These are phyloP conservation scores for Artemisia princeps DNA, from an alignment of 140 eudicot genomes.

Conservation along the genomic window DNA sequence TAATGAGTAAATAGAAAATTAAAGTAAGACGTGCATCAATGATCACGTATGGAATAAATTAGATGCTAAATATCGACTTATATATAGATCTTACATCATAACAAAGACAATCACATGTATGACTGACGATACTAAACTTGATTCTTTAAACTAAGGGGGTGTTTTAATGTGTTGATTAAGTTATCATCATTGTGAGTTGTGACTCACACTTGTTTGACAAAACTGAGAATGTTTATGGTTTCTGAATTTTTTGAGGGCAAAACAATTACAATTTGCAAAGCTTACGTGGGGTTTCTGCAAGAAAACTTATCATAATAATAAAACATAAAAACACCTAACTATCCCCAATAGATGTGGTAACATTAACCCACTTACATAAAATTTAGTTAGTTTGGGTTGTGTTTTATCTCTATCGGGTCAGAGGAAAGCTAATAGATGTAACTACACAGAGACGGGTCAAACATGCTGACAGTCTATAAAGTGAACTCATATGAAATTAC, in stretches of 20 bases:
- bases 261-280: background rate
- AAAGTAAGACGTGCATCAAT: slow-evolving; percentile 12
- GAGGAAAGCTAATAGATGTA: no score
- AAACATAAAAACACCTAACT: background rate
- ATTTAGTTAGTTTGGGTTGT: no score
- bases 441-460: no score
- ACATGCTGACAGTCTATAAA: no score
- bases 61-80: background rate
- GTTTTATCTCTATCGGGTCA: no score
- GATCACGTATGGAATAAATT: slow-evolving; percentile 2
- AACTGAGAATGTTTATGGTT: background rate
- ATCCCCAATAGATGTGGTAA: background rate
- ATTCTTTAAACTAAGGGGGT: background rate
- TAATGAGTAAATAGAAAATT: slow-evolving; percentile 13
- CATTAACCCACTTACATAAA: no score
- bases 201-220: background rate
- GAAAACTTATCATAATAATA: background rate
- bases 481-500: no score
- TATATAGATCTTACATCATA: background rate
- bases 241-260: background rate
- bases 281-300: background rate
- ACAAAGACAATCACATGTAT: background rate
- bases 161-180: background rate
- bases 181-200: background rate
- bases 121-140: no score